Evolutionary conservation across 257 asterid species (phyloP).

Genomic region (Solanum ossicruentum): DNA sequence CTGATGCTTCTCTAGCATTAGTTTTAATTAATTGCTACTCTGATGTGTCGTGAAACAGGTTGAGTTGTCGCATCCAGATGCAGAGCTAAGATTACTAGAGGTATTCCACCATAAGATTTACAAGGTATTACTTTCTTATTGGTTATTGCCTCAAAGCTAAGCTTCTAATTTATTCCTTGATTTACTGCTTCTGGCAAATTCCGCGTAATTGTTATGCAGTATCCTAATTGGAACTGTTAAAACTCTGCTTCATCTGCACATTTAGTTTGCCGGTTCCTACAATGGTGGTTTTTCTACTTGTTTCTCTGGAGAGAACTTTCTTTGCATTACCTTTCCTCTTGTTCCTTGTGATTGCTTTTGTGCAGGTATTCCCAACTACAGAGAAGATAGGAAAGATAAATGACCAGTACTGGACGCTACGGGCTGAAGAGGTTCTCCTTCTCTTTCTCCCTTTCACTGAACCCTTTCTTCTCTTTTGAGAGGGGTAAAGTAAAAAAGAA

Average conservation of each 20-base stretch:
- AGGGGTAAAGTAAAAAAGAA: not conserved
- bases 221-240: not conserved
- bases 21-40: not conserved
- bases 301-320: not conserved
- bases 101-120: slow-evolving; percentile 38
- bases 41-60: slow-evolving; percentile 13
- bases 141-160: not conserved
- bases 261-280: not conserved
- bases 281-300: not conserved
- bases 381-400: not conserved
- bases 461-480: not conserved
- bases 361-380: not conserved
- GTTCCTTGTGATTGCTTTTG: not conserved
- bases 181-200: not conserved
- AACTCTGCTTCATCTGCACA: not conserved
- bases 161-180: not conserved
- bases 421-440: not conserved
- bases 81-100: slow-evolving; percentile 33
- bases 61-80: slow-evolving; percentile 33
- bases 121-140: slow-evolving; percentile 15
- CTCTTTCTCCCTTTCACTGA: not conserved
- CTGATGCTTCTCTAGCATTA: not conserved
- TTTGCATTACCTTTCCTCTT: not conserved
- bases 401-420: not conserved
- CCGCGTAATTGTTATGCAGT: not conserved